Evolutionary conservation across 331 rosid genomes (phyloP), one percentile per base, ranked within the genome.

Genomic region (Malus hybrid): DNA sequence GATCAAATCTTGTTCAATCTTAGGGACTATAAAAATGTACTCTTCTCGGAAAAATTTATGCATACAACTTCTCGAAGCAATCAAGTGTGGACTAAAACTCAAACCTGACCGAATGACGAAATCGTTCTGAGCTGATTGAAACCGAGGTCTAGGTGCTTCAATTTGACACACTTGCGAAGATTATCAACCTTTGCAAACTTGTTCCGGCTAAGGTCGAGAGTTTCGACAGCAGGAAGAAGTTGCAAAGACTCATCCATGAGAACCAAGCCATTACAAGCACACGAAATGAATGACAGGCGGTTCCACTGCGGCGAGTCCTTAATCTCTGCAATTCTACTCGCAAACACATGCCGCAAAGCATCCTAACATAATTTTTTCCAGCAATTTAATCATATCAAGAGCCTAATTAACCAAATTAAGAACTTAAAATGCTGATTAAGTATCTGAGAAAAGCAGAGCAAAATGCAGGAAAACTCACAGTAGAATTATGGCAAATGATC

Each of bases 201-300:
- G 88, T 95, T 95, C 77, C 99, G 90, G 79, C 99, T 95, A 24
- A 95, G 87, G 75, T 95, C 99, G 72, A 95, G 97, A 10, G 96
- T 88, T 85, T 95, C 99, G 48, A 90, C 97, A 0, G 86, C 90
- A 74, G 99, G 96, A 69, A 94, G 92, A 77, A 94, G 97, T 76
- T 92, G 99, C 89, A 94, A 80, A 70, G 99, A 94, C 89, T 94
- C 99, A 16, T 94, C 99, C 97, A 92, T 94, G 75, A 92, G 99
- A 76, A 94, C 90, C 85, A 94, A 79, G 59, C 92, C 96, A 78
- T 92, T 94, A 69, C 99, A 92, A 9, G 97, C 99, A 72, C 99
- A 92, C 20, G 99, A 94, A 74, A 92, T 93, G 85, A 92, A 94
- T 11, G 97, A 85, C 83, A 94, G 74, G 59, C 97, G 97, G 60